Conservation (phyloP, 2,329 filamentous ascomycete genomes). For the Ophiostoma himal-ulmi region DNA sequence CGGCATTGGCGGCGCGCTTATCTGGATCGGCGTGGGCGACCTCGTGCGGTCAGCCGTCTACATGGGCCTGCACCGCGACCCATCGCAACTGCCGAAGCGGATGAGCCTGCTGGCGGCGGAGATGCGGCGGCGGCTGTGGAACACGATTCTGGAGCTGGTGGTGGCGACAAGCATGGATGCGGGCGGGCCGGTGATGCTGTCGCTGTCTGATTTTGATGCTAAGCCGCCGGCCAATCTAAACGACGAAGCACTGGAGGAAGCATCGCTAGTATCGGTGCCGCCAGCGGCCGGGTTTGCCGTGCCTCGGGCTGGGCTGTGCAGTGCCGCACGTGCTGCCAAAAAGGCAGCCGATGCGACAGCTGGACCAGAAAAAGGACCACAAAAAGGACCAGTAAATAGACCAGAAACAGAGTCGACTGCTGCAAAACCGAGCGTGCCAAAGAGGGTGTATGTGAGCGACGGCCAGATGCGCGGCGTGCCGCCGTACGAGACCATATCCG, state of each 20-base stretch:
- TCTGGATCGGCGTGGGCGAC: constrained; percentile 42
- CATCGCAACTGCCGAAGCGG: constrained; percentile 37
- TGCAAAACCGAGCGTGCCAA: constrained; percentile 33
- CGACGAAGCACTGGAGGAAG: neutral
- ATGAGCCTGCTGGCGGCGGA: constrained; percentile 35
- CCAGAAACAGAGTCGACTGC: neutral
- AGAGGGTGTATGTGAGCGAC: neutral
- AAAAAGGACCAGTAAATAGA: too few species aligned
- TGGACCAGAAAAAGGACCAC: neutral
- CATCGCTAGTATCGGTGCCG: neutral
- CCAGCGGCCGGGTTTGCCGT: neutral
- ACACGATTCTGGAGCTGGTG: constrained; percentile 45
- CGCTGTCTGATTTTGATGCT: constrained; percentile 43
- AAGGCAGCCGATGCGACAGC: neutral
- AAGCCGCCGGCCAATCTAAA: constrained; percentile 33
- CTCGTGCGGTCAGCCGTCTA: constrained; percentile 42
- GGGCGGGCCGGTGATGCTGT: constrained; percentile 43
- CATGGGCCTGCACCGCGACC: constrained; percentile 39
- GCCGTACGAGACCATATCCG: constrained; percentile 1
- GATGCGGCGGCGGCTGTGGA: constrained; percentile 48
- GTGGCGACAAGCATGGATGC: constrained; percentile 41
- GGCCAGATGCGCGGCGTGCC: constrained; percentile 14
- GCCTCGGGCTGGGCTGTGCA: neutral
- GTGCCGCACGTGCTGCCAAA: neutral
- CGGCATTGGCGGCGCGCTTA: constrained; percentile 40